phyloP scores from a whole-genome alignment of 306 rosid genomes.

The Glycine soja region DNA sequence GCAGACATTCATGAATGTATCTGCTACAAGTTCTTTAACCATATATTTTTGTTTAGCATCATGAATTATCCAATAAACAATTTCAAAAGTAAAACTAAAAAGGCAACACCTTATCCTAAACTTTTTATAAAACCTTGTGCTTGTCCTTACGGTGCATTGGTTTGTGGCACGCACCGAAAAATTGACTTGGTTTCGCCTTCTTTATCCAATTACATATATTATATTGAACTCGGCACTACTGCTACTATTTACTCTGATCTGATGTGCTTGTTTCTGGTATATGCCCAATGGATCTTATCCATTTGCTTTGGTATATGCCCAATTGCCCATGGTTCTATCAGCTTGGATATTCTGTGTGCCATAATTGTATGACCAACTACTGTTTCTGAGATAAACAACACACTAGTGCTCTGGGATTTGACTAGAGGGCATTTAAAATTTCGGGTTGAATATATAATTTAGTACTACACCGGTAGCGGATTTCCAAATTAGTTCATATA shows the following conservation, averaged over 20 bases:
- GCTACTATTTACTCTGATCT: background rate
- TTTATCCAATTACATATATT: constrained; percentile 16
- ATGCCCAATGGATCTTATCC: constrained; percentile 26
- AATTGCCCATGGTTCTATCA: constrained; percentile 10
- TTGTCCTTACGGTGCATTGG: background rate
- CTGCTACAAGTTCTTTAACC: background rate
- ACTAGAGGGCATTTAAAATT: background rate
- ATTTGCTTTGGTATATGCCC: constrained; percentile 25
- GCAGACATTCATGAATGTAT: background rate
- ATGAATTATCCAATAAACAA: background rate
- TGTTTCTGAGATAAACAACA: background rate
- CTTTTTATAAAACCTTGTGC: constrained; percentile 23
- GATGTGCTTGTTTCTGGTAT: constrained; percentile 11
- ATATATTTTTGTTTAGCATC: background rate
- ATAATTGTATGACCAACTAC: background rate
- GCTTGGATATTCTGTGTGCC: constrained; percentile 42
- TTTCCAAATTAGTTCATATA: no score
- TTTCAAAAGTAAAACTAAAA: background rate
- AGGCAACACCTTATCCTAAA: constrained; percentile 34
- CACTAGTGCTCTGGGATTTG: background rate
- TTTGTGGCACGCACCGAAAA: background rate
- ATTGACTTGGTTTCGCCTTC: background rate
- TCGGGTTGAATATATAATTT: no score
- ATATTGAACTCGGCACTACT: background rate
- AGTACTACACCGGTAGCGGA: no score